A percentile compares a stretch with the other conserved stretches of the same genome.
phyloP scores from a whole-genome alignment of 305 asterid genomes.

The Fraxinus dipetala region DNA sequence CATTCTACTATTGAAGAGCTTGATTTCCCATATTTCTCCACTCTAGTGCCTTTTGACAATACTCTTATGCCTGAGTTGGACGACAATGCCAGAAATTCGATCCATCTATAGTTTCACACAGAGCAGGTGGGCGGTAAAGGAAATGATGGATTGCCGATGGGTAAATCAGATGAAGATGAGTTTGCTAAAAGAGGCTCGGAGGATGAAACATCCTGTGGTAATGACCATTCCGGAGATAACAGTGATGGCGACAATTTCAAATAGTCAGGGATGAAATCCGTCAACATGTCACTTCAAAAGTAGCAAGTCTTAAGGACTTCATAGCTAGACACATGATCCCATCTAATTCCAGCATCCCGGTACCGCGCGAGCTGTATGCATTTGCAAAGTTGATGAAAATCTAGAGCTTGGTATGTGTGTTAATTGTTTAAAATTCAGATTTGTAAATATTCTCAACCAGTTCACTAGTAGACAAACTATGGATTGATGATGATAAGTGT shows the following conservation, averaged over 20 bases:
- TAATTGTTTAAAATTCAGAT: not conserved
- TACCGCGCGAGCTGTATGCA: too few species aligned
- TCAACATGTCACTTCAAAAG: not conserved
- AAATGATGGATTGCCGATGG: not conserved
- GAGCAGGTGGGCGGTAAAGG: not conserved
- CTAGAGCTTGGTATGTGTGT: not conserved
- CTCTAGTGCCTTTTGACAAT: not conserved
- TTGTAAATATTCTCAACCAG: not conserved
- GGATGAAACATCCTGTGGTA: not conserved
- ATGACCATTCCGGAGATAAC: not conserved
- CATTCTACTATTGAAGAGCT: not conserved
- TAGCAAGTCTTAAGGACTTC: not conserved
- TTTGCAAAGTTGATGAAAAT: not conserved
- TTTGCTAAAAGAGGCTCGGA: not conserved
- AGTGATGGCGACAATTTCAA: too few species aligned
- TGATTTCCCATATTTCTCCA: too few species aligned
- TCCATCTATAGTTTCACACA: too few species aligned
- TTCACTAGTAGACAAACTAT: not conserved
- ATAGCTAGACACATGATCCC: not conserved
- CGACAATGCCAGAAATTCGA: too few species aligned
- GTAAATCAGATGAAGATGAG: not conserved
- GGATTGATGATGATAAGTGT: too few species aligned
- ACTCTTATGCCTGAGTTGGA: not conserved
- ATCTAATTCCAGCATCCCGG: too few species aligned
- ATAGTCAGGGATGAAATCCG: not conserved